Conservation (phyloP, 2,329 filamentous ascomycete genomes). For the Cylindrodendrum hubeiense region DNA sequence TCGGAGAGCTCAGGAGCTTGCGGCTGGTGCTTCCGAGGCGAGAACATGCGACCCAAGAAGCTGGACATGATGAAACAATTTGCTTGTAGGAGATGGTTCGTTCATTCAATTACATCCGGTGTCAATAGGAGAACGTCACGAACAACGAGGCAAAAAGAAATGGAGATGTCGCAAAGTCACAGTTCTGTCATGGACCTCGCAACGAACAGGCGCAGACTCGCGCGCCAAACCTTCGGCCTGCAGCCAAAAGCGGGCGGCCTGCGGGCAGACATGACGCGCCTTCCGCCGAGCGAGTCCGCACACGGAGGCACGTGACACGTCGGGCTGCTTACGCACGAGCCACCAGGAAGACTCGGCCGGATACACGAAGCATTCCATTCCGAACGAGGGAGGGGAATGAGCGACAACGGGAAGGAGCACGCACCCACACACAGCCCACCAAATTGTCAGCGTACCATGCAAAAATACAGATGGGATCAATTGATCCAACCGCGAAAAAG, state of each 20-base stretch:
- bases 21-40: constrained; percentile 38
- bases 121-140: not conserved
- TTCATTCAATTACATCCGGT: not conserved
- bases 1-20: constrained; percentile 10
- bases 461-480: not conserved
- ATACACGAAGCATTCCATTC: too few species aligned
- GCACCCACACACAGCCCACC: too few species aligned
- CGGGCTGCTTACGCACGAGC: not conserved
- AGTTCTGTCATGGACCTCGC: not conserved
- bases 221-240: constrained; percentile 7
- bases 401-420: too few species aligned
- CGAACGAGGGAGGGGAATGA: too few species aligned
- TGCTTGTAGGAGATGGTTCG: not conserved
- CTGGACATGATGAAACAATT: constrained; percentile 21
- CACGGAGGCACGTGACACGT: constrained; percentile 83
- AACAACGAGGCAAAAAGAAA: not conserved
- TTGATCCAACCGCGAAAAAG: constrained; percentile 30
- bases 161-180: not conserved
- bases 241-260: not conserved
- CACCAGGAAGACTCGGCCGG: too few species aligned
- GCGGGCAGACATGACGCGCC: constrained; percentile 4
- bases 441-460: too few species aligned
- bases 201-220: not conserved
- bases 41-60: constrained; percentile 30
- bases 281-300: not conserved